phyloP scores from a whole-genome alignment of 2,329 filamentous ascomycete genomes.

The Dactylellina cionopaga region DNA sequence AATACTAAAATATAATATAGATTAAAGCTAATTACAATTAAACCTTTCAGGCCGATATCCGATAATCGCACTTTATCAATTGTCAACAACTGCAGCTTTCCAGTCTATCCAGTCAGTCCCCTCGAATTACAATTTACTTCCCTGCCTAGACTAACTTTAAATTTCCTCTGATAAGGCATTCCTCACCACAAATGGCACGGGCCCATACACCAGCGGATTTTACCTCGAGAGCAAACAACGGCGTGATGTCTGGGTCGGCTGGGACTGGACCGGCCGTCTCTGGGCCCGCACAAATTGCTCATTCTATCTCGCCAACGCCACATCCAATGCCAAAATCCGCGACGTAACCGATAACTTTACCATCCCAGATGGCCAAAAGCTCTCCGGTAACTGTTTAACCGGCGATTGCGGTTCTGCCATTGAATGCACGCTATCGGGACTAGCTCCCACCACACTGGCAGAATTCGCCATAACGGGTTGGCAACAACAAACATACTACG shows the following conservation, averaged over 20 bases:
- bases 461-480: conserved; percentile 81
- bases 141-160: not conserved
- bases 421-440: conserved; percentile 75
- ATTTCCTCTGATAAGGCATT: conserved; percentile 59
- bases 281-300: conserved; percentile 88
- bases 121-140: not conserved
- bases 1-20: not conserved
- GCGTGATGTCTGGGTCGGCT: conserved; percentile 72
- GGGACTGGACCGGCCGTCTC: conserved; percentile 81
- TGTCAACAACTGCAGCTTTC: conserved; percentile 76
- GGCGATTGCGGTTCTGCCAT: conserved; percentile 79
- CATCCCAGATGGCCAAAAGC: conserved; percentile 47
- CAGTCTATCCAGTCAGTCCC: conserved; percentile 75
- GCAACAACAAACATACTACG: conserved; percentile 77
- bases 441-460: conserved; percentile 78
- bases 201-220: conserved; percentile 75
- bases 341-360: conserved; percentile 47
- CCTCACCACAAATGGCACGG: conserved; percentile 75
- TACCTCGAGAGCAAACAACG: conserved; percentile 70
- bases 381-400: conserved; percentile 67
- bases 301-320: conserved; percentile 70
- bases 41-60: conserved; percentile 52
- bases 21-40: not conserved
- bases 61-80: conserved; percentile 71
- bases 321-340: conserved; percentile 58